Evolutionary conservation across 2,329 filamentous ascomycete species (phyloP).

Genomic region (Aspergillus candidus): DNA sequence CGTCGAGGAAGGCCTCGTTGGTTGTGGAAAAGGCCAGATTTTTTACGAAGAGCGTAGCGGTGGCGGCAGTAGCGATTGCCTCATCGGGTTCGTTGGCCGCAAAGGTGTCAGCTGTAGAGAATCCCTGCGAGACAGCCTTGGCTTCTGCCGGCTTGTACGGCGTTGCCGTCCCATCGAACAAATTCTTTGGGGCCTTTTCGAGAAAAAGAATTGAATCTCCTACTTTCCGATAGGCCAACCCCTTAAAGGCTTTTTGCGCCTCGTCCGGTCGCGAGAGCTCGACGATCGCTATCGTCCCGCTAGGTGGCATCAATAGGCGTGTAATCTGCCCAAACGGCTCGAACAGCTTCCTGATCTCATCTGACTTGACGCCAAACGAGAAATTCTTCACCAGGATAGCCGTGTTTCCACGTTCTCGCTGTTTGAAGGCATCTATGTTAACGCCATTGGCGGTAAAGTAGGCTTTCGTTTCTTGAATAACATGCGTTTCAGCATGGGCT

Average conservation of each 20-base stretch:
- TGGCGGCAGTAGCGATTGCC: conserved; percentile 62
- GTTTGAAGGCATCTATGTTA: conserved; percentile 86
- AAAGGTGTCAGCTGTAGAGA: conserved; percentile 39
- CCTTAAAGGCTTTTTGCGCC: conserved; percentile 75
- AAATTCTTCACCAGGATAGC: conserved; percentile 94
- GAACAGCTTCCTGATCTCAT: conserved; percentile 74
- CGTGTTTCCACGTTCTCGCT: conserved; percentile 73
- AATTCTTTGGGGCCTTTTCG: conserved; percentile 81
- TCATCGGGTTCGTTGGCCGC: conserved; percentile 35
- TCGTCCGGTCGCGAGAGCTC: conserved; percentile 76
- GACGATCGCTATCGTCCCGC: conserved; percentile 87
- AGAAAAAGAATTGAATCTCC: conserved; percentile 88
- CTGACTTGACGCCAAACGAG: conserved; percentile 69
- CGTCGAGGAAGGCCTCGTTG: conserved; percentile 65
- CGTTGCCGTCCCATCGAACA: conserved; percentile 53
- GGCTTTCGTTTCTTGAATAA: conserved; percentile 92
- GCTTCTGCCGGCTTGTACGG: conserved; percentile 26
- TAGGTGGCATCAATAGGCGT: conserved; percentile 83
- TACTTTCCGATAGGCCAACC: conserved; percentile 81
- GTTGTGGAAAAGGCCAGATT: conserved; percentile 92
- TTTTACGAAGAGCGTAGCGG: conserved; percentile 82
- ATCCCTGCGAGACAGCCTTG: conserved; percentile 34
- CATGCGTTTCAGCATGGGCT: conserved; percentile 89
- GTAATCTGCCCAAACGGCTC: conserved; percentile 78
- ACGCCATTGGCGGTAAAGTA: conserved; percentile 87